A percentile compares a stretch with the other conserved stretches of the same genome.
Evolutionary conservation across 441 rosid genomes (phyloP).

Genomic region (Populus hybrid): DNA sequence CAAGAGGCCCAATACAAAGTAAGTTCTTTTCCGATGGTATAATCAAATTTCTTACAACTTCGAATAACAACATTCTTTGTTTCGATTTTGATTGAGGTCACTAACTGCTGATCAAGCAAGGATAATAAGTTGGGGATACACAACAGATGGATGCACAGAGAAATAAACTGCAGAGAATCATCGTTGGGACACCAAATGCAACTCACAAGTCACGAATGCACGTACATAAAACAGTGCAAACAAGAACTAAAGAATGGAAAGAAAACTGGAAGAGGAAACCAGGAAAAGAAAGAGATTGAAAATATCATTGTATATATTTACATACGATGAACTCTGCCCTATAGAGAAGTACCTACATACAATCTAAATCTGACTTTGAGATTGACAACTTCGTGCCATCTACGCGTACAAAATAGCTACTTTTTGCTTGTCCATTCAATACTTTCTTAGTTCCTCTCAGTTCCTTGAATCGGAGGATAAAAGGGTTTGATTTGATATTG

Average conservation of each 20-base stretch:
- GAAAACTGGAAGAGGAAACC: neutral
- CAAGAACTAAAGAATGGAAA: neutral
- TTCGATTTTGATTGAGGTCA: neutral
- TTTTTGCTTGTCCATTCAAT: constrained; percentile 6
- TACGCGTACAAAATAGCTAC: constrained; percentile 18
- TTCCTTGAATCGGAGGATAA: constrained; percentile 21
- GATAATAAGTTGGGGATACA: neutral
- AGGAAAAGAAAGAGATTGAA: constrained; percentile 11
- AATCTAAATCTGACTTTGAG: constrained; percentile 18
- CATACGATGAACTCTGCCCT: constrained; percentile 24
- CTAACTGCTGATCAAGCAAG: neutral
- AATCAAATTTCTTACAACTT: neutral
- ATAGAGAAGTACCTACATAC: constrained; percentile 24
- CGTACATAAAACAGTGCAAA: neutral
- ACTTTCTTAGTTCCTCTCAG: constrained; percentile 19
- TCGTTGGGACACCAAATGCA: neutral
- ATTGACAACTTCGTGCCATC: constrained; percentile 19
- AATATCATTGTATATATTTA: constrained; percentile 27
- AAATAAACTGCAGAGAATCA: neutral
- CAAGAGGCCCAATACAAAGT: neutral
- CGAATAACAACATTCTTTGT: neutral
- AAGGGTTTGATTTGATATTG: constrained; percentile 34
- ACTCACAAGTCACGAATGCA: neutral
- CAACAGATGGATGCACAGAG: neutral
- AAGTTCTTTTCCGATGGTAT: neutral